Evolutionary conservation across 192 early-diverging fungal genomes (phyloP), one percentile per base, ranked within the genome.

Genomic region (Coemansia sp.): DNA sequence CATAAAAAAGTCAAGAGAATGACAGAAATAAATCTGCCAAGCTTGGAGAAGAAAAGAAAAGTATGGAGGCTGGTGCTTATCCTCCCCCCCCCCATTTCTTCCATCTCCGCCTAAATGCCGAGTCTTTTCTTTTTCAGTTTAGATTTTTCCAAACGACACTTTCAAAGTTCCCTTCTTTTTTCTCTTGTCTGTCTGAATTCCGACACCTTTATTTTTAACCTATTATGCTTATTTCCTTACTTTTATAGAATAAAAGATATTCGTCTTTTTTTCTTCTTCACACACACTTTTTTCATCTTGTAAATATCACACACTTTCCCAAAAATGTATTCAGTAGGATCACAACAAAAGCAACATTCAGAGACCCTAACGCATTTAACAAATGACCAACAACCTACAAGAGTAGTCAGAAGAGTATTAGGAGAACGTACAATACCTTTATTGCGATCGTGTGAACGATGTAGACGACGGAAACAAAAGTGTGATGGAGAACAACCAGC

Each of bases 401-500:
- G 18, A 32, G 2, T 24, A 44, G 7, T 7, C 26, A 38, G 47
- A 27, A 38, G 41, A 16, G 24, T 19, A 31, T 28, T 3, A 2
- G 56, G 16, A 5, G 31, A 53, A 9, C 60, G 60, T 10, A 3
- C 3, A 9, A 81, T 81, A 10, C 78, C 78, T 28, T 34, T 81
- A 21, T 62, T 81, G 4, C 60, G 78, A 47, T 74, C 78, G 18
- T 81, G 78, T 63, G 78, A 81, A 54, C 52, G 71, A 10, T 81
- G 78, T 60, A 64, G 78, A 4, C 55, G 73, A 16, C 72, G 78
- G 53, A 81, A 81, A 62, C 72, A 74, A 60, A 55, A 65, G 27
- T 81, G 78, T 62, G 78, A 74, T 48, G 78, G 78, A n/a, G 72
- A 71, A 41, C 71, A 81, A 58, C 78, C 78, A 0, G 44, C 48